These are phyloP conservation scores for Starmerella bacillaris DNA, from an alignment of 805 yeast species.

Conservation along the genomic window DNA sequence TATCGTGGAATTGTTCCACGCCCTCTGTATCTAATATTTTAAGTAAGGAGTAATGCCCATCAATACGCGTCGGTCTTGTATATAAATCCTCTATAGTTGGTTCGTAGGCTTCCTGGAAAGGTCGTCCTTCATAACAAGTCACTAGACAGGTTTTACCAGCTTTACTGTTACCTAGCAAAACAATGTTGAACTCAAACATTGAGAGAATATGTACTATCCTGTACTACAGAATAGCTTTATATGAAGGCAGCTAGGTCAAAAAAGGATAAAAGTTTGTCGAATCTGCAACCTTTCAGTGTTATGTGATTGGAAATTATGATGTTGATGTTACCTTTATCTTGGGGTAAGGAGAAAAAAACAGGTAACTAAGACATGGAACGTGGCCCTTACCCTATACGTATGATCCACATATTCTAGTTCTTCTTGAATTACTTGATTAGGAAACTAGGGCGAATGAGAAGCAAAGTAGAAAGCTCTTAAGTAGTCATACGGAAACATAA, in stretches of 20 bases:
- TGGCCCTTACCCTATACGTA: too few relatives aligned
- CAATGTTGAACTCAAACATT: conserved; percentile 60
- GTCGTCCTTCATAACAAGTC: conserved; percentile 80
- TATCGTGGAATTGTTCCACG: conserved; percentile 85
- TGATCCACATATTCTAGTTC: too few relatives aligned
- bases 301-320: too few relatives aligned
- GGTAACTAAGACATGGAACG: too few relatives aligned
- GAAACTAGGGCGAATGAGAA: too few relatives aligned
- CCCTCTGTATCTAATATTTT: conserved; percentile 90
- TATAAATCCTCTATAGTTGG: conserved; percentile 96
- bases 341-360: too few relatives aligned
- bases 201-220: neutral
- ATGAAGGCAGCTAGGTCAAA: neutral
- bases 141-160: conserved; percentile 91
- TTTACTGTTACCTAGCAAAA: conserved; percentile 91
- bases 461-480: too few relatives aligned
- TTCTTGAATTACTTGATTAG: too few relatives aligned
- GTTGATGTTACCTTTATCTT: too few relatives aligned
- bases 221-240: neutral
- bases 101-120: conserved; percentile 78
- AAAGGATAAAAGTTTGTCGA: neutral
- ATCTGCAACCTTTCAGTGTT: neutral
- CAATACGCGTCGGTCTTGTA: conserved; percentile 71
- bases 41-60: conserved; percentile 68
- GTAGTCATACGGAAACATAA: too few relatives aligned